Evolutionary conservation across 768 basidiomycete genomes (phyloP), one percentile per base, ranked within the genome.

Genomic region (Boletus rex-veris): DNA sequence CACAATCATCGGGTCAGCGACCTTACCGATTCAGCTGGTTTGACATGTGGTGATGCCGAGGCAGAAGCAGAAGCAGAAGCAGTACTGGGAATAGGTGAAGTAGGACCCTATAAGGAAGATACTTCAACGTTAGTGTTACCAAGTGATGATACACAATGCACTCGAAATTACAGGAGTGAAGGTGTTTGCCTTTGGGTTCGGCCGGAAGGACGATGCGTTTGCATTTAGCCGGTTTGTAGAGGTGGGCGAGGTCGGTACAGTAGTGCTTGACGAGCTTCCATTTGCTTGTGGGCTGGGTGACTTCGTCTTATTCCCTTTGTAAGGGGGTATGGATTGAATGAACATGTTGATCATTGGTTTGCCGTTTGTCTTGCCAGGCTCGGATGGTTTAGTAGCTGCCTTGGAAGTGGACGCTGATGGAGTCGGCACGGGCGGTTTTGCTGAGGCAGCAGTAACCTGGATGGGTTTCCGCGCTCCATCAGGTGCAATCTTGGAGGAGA

Each of bases 241-340:
- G 8, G 73, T 82, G 1, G 86, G 84, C 33, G 86, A 83, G 47
- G 76, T 70, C 35, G 78, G 75, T 1, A 73, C 66, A 47, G 73
- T 67, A 30, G 70, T 54, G 41, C 71, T 62, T 18, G 75, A 54
- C 2, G 72, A 60, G 43, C 71, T 64, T 52, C 72, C 64, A 30
- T 67, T 63, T 18, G 66, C 37, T 36, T 70, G 69, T 45, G 69
- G 59, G 33, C 64, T 65, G 9, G 71, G 60, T 11, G 71, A 65
- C 38, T 70, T 70, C 41, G 68, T 18, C 59, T 83, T 83, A 45
- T 57, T 71, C 52, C 92, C 88, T 65, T 84, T 87, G 80, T 93
- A 98, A 10, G 96, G 87, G 11, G 95, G 96, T 59, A 98, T 98
- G 31, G 85, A 63, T 62, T 91, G 90, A 54, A 98, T 95, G 64